Percentiles rank a stretch among this genome's conserved stretches.
Conservation (phyloP, 2,329 filamentous ascomycete species). For the Cladosporium colombiae region DNA sequence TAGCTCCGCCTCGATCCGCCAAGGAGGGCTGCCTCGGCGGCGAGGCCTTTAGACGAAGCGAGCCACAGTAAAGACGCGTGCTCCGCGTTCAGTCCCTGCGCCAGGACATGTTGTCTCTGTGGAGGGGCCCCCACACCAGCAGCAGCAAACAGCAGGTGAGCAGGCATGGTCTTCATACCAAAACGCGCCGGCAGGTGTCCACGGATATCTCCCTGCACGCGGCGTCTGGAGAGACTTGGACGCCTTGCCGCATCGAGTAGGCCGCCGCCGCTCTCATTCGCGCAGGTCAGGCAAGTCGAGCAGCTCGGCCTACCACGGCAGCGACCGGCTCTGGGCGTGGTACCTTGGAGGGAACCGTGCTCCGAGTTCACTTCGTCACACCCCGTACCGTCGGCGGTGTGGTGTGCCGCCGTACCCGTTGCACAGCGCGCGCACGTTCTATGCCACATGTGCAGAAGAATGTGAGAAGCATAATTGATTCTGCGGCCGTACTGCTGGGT, state of each 20-base stretch:
- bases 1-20: conserved; percentile 7
- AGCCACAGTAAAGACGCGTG: conserved; percentile 3
- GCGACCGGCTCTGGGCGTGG: conserved; percentile 14
- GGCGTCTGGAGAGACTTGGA: conserved; percentile 8
- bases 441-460: conserved; percentile 7
- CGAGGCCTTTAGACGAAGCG: not conserved
- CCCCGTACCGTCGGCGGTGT: conserved; percentile 14
- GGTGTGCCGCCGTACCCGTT: conserved; percentile 17
- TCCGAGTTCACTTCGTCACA: conserved; percentile 20
- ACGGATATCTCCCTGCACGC: conserved; percentile 14
- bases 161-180: not conserved
- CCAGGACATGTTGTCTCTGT: not conserved
- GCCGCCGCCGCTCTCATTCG: conserved; percentile 4
- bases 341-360: conserved; percentile 11
- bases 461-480: not conserved
- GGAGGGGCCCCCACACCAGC: conserved; percentile 3
- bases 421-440: not conserved
- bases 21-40: not conserved
- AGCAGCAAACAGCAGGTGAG: not conserved
- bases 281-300: not conserved
- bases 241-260: conserved; percentile 7
- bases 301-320: conserved; percentile 13
- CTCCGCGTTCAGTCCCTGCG: conserved; percentile 12
- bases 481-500: not conserved
- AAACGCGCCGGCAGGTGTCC: conserved; percentile 13